These are phyloP conservation scores for Umbelopsis ramanniana DNA, from an alignment of 192 early-diverging fungal genomes.

Conservation along the genomic window DNA sequence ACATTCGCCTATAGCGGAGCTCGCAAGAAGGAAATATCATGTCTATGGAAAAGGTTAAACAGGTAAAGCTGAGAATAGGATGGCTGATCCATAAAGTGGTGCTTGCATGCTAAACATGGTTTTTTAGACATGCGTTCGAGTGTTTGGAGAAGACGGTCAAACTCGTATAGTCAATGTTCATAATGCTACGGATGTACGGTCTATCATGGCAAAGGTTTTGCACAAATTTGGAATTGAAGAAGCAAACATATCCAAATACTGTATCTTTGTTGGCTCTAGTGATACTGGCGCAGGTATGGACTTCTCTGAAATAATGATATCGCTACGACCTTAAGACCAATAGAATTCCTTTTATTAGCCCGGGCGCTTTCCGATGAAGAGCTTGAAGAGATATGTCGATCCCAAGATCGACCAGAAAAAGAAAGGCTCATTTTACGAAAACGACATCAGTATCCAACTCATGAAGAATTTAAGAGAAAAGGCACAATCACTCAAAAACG, in stretches of 20 bases:
- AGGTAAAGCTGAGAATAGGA: constrained; percentile 30
- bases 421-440: constrained; percentile 76
- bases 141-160: constrained; percentile 81
- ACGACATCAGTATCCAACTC: constrained; percentile 63
- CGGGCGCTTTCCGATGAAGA: constrained; percentile 78
- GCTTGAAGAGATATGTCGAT: constrained; percentile 75
- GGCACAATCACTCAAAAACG: constrained; percentile 42
- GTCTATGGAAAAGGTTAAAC: constrained; percentile 61
- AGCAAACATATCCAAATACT: constrained; percentile 72
- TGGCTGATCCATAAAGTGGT: too few relatives aligned
- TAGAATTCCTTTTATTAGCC: constrained; percentile 29
- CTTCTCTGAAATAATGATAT: background rate
- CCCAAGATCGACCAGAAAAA: constrained; percentile 64
- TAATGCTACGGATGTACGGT: constrained; percentile 65
- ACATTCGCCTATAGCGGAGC: constrained; percentile 33
- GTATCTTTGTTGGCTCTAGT: constrained; percentile 72
- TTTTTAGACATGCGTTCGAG: constrained; percentile 68
- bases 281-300: constrained; percentile 67
- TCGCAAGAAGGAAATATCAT: constrained; percentile 57
- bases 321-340: too few relatives aligned
- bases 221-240: constrained; percentile 82
- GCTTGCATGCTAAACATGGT: background rate
- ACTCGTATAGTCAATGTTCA: constrained; percentile 80
- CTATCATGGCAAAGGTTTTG: constrained; percentile 73
- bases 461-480: constrained; percentile 54